Base-by-base conservation (phyloP, 140 eudicot species). In the Senecio squalidus region DNA sequence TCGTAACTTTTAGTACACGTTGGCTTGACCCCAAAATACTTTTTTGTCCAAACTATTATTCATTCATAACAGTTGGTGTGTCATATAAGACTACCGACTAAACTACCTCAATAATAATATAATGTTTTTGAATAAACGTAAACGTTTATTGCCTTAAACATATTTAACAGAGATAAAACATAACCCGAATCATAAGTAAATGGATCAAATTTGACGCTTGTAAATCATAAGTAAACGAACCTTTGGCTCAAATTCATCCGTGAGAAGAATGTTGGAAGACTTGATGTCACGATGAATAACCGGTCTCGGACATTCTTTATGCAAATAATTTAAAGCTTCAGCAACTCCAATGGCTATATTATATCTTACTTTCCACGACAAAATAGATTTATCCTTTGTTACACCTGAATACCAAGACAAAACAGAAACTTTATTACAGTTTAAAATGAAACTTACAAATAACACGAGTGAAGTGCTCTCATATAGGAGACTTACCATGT, bases 251-350 rank as follows among this genome's bases (percentile, higher is more conserved):
- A 73, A 80, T 9, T 84, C 76, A 25, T 84, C 79, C 4, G 82
- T 74, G 54, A 92, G 84, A 74, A 92, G 96, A 77, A 92, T 84
- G 68, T 92, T 92, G 34, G 99, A 88, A 10, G 96, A 84, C 70
- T 92, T 92, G 62, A 87, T 69, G 59, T 92, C 99, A 54, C 96
- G 79, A 70, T 92, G 99, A 73, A 88, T 92, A 21, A 82, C 81
- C 0, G 87, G 85, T 36, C 76, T 69, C 4, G 66, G 41, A 69
- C 86, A 87, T 48, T 78, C 89, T 46, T 73, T 75, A 71, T 92
- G 96, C 27, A 92, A 69, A 72, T 87, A 80, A 44, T 84, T 70
- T 31, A 84, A 33, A 3, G 95, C 89, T 69, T 92, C 96, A 40
- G 99, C 96, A 36, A 84, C 81, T 45, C 89, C 81, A 58, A 75